These are phyloP conservation scores for Malassezia obtusa DNA, from an alignment of 1,284 basidiomycete species.

Conservation along the genomic window DNA sequence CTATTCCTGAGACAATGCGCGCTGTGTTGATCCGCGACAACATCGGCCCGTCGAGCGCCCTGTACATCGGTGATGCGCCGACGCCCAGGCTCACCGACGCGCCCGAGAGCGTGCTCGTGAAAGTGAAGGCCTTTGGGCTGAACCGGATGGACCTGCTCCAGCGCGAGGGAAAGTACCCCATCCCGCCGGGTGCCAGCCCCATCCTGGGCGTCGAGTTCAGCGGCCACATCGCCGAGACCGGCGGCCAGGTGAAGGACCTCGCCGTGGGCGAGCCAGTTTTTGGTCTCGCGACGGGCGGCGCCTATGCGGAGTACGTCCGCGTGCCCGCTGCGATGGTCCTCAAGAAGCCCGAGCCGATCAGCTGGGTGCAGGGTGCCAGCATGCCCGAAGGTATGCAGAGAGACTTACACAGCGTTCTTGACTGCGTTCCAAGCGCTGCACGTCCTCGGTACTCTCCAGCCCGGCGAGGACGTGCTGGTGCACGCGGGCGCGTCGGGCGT, in stretches of 20 bases:
- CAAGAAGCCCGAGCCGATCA: conserved; percentile 64
- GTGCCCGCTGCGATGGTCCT: conserved; percentile 62
- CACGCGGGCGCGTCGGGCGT: conserved; percentile 67
- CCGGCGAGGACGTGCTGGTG: conserved; percentile 71
- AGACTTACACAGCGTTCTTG: conserved; percentile 19
- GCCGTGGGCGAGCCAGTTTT: conserved; percentile 69
- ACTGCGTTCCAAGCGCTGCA: conserved; percentile 43
- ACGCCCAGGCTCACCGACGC: conserved; percentile 52
- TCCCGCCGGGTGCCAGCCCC: conserved; percentile 64
- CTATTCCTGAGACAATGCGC: conserved; percentile 56
- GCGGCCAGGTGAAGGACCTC: conserved; percentile 51
- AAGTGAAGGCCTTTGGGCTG: conserved; percentile 40
- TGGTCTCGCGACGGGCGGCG: conserved; percentile 63
- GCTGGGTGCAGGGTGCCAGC: conserved; percentile 61
- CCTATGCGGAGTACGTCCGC: conserved; percentile 79
- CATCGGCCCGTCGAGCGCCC: conserved; percentile 64
- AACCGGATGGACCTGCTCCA: conserved; percentile 47
- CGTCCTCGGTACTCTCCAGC: conserved; percentile 37
- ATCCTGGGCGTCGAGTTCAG: conserved; percentile 89
- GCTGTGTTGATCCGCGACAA: conserved; percentile 72
- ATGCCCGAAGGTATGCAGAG: conserved; percentile 28
- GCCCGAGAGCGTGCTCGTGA: conserved; percentile 56
- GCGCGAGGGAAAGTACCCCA: conserved; percentile 51
- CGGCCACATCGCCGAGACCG: conserved; percentile 23
- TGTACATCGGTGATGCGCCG: conserved; percentile 63